Base-by-base conservation (phyloP, 306 rosid genomes). In the Prunus kanzakura region DNA sequence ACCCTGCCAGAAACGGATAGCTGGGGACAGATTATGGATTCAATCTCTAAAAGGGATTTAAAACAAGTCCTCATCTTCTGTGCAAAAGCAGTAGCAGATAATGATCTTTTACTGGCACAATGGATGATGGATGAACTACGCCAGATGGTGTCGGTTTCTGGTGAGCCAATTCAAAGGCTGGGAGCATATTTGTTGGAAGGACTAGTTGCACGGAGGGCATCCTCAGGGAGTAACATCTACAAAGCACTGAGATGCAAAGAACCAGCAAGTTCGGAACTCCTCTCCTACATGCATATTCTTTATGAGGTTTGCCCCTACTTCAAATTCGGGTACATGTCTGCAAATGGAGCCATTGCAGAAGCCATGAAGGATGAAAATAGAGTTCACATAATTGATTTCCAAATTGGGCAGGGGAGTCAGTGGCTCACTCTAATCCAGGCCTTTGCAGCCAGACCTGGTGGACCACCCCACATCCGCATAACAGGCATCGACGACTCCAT, bases 181-280 rank as follows among this genome's bases (percentile, higher is more conserved):
- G 99, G 99, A 67, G 99, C 99, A 18, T 96, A 96, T 88, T 83
- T 91, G 97, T 76, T 96, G 87, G 99, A 96, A 85, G 99, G 99
- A 38, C 90, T 96, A 13, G 93, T 96, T 54, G 99, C 99, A 0
- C 80, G 89, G 25, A 51, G 82, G 61, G 54, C 91, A 50, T 79
- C 93, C 10, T 89, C 99, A 0, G 97, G 97, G 69, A 91, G 93
- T 79, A 87, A 83, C 74, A 91, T 96, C 81, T 92, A 87, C 93
- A 89, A 82, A 73, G 82, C 93, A 29, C 64, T 95, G 67, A 87
- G 85, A 62, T 90, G 96, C 91, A 94, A 86, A 81, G 97, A 92
- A 78, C 97, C 97, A 4, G 98, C 83, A 63, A 89, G 96, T 67
- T 71, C 86, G 1, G 93, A 92, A 71, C 88, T 92, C 64, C 93